A percentile compares a stretch with the other conserved stretches of the same genome.
phyloP scores from a whole-genome alignment of 108 stramenopile species.

The Nitzschia palea region DNA sequence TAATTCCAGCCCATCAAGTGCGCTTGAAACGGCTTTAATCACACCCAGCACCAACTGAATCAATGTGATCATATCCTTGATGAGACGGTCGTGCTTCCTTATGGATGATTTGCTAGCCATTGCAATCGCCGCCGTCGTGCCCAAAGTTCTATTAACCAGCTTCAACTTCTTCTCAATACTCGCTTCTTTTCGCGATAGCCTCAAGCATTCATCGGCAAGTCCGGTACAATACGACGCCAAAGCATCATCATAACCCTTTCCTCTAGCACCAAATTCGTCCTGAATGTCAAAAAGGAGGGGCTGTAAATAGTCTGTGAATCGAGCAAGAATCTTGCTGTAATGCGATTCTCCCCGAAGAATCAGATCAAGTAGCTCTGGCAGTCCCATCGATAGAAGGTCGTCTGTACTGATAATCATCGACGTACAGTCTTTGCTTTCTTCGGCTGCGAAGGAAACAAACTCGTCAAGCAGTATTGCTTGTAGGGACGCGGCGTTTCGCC shows the following conservation, averaged over 20 bases:
- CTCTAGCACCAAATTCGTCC: background rate
- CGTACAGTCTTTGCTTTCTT: background rate
- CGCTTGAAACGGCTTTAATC: background rate
- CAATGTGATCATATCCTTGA: constrained; percentile 25
- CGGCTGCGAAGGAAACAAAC: constrained; percentile 15
- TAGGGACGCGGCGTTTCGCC: constrained; percentile 16
- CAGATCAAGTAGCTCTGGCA: constrained; percentile 18
- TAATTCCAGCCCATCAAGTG: background rate
- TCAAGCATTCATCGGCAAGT: constrained; percentile 3
- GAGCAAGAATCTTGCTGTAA: background rate
- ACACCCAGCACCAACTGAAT: constrained; percentile 25
- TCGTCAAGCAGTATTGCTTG: constrained; percentile 17
- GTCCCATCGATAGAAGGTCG: constrained; percentile 24
- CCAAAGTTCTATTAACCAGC: background rate
- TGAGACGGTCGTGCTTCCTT: constrained; percentile 24
- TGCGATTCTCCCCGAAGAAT: constrained; percentile 4
- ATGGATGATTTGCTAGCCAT: constrained; percentile 33
- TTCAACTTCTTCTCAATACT: background rate
- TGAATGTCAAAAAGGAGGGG: constrained; percentile 17
- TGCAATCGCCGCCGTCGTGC: constrained; percentile 24
- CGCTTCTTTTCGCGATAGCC: background rate
- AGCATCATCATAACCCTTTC: constrained; percentile 6
- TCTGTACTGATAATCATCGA: constrained; percentile 20
- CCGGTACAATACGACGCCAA: constrained; percentile 13
- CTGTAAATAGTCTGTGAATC: constrained; percentile 19